Evolutionary conservation across 2,329 filamentous ascomycete species (phyloP), one percentile per base, ranked within the genome.

Genomic region (Beauveria pseudobassiana): DNA sequence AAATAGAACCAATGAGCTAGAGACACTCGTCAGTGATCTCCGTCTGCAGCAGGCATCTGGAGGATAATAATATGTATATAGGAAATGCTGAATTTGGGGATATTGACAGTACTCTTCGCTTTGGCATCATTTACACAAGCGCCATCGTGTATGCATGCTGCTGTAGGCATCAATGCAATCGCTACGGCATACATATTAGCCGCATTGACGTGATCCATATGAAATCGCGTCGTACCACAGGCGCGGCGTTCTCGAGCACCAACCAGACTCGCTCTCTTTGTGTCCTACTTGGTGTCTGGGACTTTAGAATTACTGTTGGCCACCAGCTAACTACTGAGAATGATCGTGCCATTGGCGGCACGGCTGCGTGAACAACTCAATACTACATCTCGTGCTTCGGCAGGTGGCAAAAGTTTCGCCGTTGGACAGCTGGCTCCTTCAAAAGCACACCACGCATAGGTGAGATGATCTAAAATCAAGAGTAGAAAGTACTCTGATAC

Each of bases 1-100:
- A 60, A 77, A 75, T 57, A 76, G 75, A 64, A 74, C 70, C 51
- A 69, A 66, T 66, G 78, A 69, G 70, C 73, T 72, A 64, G 75
- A 77, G 63, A 65, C 69, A 40, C 69, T 78, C 10, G 71, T 77
- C 42, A 70, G 70, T 45, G 74, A 77, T 53, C 70, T 78, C 43
- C 69, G 50, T 7, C 20, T 49, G 34, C 55, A 54, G 45, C 57
- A 58, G n/a, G 46, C 55, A 42, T 58, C 55, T 40, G 55, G 10
- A 26, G 55, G 30, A 8, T 58, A 34, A 58, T 7, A 40, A 5
- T n/a, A 9, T n/a, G 9, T 49, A 45, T 14, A 45, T 45, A 16
- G 46, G 3, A 26, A 45, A 51, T 18, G 18, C 30, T 34, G 10
- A 14, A 26, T 7, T 42, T 50, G 34, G 34, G 34, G 14, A 38